Conservation (phyloP, 371 early-diverging fungal species). For the Capillidium heterosporum region DNA sequence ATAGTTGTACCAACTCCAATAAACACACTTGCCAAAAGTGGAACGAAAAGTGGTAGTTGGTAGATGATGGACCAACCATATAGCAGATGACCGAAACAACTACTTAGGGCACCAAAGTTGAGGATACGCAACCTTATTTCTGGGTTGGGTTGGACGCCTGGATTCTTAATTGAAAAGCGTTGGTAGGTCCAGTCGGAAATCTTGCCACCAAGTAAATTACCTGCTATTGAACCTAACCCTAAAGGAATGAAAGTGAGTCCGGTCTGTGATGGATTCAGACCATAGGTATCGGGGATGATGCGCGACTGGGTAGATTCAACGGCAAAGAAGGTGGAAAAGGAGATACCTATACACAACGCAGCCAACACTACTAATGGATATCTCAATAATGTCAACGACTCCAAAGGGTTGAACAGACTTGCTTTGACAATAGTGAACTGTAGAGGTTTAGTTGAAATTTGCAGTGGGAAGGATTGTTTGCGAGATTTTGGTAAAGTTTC, state of each 20-base stretch:
- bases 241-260: background rate
- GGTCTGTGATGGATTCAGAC: background rate
- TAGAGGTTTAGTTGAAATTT: slow-evolving; percentile 10
- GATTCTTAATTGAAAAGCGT: background rate
- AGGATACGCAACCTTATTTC: background rate
- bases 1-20: background rate
- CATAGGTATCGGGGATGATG: background rate
- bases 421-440: background rate
- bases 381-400: slow-evolving; percentile 17
- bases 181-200: background rate
- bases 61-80: background rate
- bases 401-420: slow-evolving; percentile 11
- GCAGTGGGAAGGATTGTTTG: background rate
- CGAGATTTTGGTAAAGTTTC: slow-evolving; percentile 32
- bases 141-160: background rate
- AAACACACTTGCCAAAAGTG: background rate
- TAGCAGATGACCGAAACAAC: background rate
- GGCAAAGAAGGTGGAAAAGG: background rate
- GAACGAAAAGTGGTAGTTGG: background rate
- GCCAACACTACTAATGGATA: slow-evolving; percentile 10
- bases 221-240: background rate
- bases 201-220: background rate
- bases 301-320: background rate
- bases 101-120: background rate
- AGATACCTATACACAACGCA: slow-evolving; percentile 4